phyloP scores from a whole-genome alignment of 768 basidiomycete species.

The Hygrocybe punicea region DNA sequence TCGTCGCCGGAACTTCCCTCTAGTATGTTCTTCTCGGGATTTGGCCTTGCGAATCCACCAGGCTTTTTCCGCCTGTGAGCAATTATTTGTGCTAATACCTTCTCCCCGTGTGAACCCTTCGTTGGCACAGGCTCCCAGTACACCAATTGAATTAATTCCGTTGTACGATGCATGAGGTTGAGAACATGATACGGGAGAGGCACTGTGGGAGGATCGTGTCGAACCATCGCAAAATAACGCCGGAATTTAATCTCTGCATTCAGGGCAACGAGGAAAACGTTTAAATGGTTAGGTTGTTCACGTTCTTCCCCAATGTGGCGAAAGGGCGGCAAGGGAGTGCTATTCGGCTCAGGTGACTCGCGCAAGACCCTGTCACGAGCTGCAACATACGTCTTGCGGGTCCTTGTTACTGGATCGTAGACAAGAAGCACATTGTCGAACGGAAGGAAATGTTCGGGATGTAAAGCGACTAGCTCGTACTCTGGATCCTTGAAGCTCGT shows the following conservation, averaged over 20 bases:
- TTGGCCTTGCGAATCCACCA: no score
- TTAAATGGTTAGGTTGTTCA: constrained; percentile 7
- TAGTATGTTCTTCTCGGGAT: no score
- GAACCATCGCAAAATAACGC: constrained; percentile 19
- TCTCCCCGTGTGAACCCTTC: no score
- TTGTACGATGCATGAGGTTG: constrained; percentile 17
- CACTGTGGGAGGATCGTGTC: constrained; percentile 3
- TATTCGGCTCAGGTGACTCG: constrained; percentile 6
- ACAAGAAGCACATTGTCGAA: not conserved
- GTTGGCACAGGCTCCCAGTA: no score
- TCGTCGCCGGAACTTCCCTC: no score
- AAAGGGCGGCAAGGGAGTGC: constrained; percentile 3
- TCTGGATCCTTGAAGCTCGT: constrained; percentile 4
- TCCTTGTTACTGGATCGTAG: constrained; percentile 3
- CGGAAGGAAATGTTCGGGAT: constrained; percentile 9
- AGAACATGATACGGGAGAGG: constrained; percentile 19
- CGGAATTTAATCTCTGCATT: constrained; percentile 23
- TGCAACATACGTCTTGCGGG: not conserved
- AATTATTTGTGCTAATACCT: no score
- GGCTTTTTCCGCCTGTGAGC: no score
- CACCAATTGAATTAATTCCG: constrained; percentile 18
- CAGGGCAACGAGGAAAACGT: constrained; percentile 22
- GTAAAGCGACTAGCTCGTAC: constrained; percentile 8
- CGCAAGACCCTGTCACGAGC: not conserved
- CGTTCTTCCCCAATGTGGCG: constrained; percentile 2